Evolutionary conservation across 2,329 filamentous ascomycete genomes (phyloP).

Genomic region (Fusarium continuum): DNA sequence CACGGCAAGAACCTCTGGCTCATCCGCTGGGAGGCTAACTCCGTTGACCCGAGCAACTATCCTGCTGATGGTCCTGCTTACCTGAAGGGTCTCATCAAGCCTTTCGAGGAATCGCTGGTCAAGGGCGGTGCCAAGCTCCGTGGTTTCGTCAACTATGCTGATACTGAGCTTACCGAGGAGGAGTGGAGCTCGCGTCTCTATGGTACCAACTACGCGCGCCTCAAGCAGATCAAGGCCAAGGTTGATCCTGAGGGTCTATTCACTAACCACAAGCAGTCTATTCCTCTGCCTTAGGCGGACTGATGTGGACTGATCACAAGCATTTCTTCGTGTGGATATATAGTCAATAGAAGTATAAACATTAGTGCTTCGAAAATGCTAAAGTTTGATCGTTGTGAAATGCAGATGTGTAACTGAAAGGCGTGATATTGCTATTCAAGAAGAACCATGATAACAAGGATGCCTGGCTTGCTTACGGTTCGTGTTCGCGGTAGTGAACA

Average conservation of each 20-base stretch:
- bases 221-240: conserved; percentile 35
- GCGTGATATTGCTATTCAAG: no score
- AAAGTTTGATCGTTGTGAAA: no score
- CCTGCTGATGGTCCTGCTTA: conserved; percentile 35
- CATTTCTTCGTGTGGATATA: background rate
- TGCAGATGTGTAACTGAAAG: no score
- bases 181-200: conserved; percentile 42
- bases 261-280: conserved; percentile 33
- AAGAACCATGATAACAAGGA: no score
- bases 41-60: conserved; percentile 14
- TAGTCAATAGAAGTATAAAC: background rate
- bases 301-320: no score
- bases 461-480: no score
- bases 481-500: no score
- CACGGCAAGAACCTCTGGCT: conserved; percentile 40
- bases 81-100: conserved; percentile 34
- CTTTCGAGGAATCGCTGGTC: conserved; percentile 34
- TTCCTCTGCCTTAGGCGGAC: conserved; percentile 14
- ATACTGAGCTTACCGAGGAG: conserved; percentile 33
- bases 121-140: conserved; percentile 34
- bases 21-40: conserved; percentile 36
- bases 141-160: conserved; percentile 42
- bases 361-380: no score
- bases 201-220: conserved; percentile 29
- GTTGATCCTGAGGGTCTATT: conserved; percentile 38